Conservation (phyloP, 257 asterid genomes). For the Leonotis leonurus region DNA sequence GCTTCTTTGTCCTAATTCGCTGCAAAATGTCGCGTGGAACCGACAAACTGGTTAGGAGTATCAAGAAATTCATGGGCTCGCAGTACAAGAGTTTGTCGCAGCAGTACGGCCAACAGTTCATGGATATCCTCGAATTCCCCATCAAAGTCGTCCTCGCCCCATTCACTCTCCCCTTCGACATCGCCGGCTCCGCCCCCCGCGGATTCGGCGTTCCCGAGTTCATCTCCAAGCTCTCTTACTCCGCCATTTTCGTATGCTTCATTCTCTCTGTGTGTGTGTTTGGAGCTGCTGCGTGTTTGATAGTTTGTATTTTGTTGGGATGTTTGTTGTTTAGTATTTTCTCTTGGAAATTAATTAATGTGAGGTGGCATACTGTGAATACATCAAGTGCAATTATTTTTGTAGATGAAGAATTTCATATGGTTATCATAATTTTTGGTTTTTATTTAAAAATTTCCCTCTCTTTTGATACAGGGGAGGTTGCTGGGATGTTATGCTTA, state of each 20-base stretch:
- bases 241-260: slow-evolving; percentile 69
- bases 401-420: neutral
- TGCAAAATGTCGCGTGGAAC: slow-evolving; percentile 49
- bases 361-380: neutral
- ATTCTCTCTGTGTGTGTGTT: neutral
- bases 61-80: slow-evolving; percentile 37
- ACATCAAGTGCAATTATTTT: neutral
- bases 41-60: slow-evolving; percentile 29
- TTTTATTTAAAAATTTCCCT: neutral
- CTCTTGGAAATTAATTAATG: too few relatives aligned
- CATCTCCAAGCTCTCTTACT: slow-evolving; percentile 77
- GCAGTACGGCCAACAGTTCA: slow-evolving; percentile 60
- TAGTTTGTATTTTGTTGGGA: neutral
- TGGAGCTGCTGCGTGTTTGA: neutral
- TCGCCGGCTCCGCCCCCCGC: slow-evolving; percentile 98
- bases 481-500: neutral
- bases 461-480: neutral
- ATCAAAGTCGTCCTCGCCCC: slow-evolving; percentile 69
- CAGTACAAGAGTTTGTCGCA: slow-evolving; percentile 48
- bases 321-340: neutral
- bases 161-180: slow-evolving; percentile 75
- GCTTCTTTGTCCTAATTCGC: neutral
- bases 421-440: neutral
- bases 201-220: slow-evolving; percentile 94
- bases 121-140: slow-evolving; percentile 73